Conservation (phyloP, 2,329 filamentous ascomycete genomes). For the Calcarisporium arbuscula region DNA sequence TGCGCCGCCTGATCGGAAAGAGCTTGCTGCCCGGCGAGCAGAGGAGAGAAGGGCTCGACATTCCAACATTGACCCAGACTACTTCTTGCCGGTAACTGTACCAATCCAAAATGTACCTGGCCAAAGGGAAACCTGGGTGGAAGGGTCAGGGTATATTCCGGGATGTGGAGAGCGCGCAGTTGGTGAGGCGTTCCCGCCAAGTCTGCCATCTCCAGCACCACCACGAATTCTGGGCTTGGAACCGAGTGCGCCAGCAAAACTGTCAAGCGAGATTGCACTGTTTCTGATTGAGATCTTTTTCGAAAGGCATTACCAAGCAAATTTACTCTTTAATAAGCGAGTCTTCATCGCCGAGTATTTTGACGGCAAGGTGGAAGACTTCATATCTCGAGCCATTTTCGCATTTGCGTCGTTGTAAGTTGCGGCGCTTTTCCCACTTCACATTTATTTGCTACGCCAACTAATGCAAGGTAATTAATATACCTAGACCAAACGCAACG, state of each 20-base stretch:
- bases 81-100: not conserved
- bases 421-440: too few relatives aligned
- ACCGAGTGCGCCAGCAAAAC: not conserved
- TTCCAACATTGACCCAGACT: too few relatives aligned
- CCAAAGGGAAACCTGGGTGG: not conserved
- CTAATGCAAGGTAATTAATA: too few relatives aligned
- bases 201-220: too few relatives aligned
- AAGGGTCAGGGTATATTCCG: not conserved
- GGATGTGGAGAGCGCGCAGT: too few relatives aligned
- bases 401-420: not conserved
- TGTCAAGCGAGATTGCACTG: not conserved
- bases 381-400: not conserved
- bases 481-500: too few relatives aligned
- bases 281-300: conserved; percentile 1
- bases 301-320: not conserved
- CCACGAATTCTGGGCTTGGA: too few relatives aligned
- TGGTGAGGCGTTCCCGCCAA: too few relatives aligned
- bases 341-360: not conserved
- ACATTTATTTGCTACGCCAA: too few relatives aligned
- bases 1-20: not conserved
- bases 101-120: not conserved
- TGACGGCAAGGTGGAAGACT: not conserved
- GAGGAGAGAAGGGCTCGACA: too few relatives aligned
- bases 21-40: not conserved
- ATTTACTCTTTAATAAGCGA: not conserved